Evolutionary conservation across 2,329 filamentous ascomycete genomes (phyloP).

Genomic region (Colletotrichum musicola): DNA sequence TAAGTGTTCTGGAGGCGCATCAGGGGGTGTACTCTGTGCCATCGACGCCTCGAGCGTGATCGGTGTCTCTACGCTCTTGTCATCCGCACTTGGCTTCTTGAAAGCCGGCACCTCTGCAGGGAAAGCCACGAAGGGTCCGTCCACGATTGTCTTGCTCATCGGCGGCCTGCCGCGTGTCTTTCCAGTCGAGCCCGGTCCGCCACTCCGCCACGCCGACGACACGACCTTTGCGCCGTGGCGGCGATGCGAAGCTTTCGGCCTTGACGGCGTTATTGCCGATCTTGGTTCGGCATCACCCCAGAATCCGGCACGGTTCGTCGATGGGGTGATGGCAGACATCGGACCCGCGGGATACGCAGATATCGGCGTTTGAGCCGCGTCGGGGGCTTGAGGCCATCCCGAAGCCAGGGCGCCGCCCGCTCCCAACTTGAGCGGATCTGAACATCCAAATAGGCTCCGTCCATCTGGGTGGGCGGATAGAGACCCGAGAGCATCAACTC

Average conservation of each 20-base stretch:
- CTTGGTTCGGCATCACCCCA: conserved; percentile 76
- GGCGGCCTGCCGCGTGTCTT: conserved; percentile 86
- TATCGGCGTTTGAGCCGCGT: conserved; percentile 70
- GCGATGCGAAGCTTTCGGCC: conserved; percentile 63
- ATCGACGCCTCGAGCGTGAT: conserved; percentile 22
- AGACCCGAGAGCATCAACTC: conserved; percentile 56
- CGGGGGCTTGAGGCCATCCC: conserved; percentile 60
- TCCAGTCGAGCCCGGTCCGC: conserved; percentile 67
- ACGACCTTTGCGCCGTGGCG: conserved; percentile 87
- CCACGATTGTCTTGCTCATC: conserved; percentile 70
- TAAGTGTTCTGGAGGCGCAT: background rate
- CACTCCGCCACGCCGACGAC: conserved; percentile 88
- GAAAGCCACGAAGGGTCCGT: conserved; percentile 78
- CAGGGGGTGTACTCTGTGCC: conserved; percentile 24
- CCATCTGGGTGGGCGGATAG: conserved; percentile 62
- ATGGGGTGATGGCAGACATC: conserved; percentile 78
- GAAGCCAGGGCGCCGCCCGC: conserved; percentile 49
- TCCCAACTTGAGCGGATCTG: conserved; percentile 53
- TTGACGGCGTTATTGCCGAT: conserved; percentile 80
- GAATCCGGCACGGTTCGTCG: conserved; percentile 60
- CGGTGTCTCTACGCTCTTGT: conserved; percentile 45
- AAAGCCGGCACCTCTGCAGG: conserved; percentile 68
- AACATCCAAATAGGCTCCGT: conserved; percentile 47
- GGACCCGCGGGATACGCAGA: conserved; percentile 75
- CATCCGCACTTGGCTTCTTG: conserved; percentile 55